Evolutionary conservation across 306 rosid genomes (phyloP), one percentile per base, ranked within the genome.

Genomic region (Vachellia pachyceras): DNA sequence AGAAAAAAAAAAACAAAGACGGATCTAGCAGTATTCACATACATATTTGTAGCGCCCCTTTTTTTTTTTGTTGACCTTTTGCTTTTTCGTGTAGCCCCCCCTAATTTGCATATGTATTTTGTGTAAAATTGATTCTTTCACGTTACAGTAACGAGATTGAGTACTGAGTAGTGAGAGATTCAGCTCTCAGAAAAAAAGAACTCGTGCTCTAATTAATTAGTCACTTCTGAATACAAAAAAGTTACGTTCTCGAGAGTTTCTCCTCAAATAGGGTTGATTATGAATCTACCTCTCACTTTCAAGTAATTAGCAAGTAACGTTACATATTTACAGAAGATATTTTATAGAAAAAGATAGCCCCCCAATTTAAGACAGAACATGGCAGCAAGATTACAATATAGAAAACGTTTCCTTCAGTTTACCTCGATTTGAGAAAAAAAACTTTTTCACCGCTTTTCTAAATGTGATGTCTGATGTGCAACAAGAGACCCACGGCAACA

Each of bases 1-100:
- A 5, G 60, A 58, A 40, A 79, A 65, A 10, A 54, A 79, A n/a
- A 54, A 23, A 57, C 47, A 79, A 84, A 60, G 75, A 79, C 63
- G 46, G 50, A 29, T 9, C 12, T 7, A 54, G n/a, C 5, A 4
- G 57, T 68, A 61, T 69, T 47, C n/a, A 52, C 7, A 15, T 63
- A 33, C 20, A 76, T 70, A 69, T 58, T 66, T 4, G 74, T n/a
- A 68, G 13, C 63, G 75, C 70, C n/a, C n/a, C n/a, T n/a, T n/a
- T n/a, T n/a, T n/a, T n/a, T n/a, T n/a, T n/a, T n/a, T 69, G 44
- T 57, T 58, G 75, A 74, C 61, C 20, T 55, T 7, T 60, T 23
- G 37, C 67, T 82, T 79, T 45, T 52, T 41, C 17, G 18, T 23
- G 77, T 55, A 66, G 39, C 29, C 44, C 3, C 50, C 50, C 72